Percentiles rank a stretch among this genome's conserved stretches.
Evolutionary conservation across 345 rosid species (phyloP).

Genomic region (Eucalyptus pauciflora): DNA sequence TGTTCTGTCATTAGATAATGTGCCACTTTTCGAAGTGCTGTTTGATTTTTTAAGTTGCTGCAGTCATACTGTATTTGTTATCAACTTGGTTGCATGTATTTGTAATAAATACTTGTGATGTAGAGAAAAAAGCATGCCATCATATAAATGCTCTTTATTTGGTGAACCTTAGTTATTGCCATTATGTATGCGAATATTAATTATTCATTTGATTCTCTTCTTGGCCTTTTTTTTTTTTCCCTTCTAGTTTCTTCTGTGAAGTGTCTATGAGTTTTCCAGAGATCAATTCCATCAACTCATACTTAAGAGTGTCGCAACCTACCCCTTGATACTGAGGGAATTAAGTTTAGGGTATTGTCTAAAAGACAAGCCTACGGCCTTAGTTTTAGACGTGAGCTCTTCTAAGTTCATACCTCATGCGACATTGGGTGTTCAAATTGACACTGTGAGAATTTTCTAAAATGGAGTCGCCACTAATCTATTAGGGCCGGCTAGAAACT

Average conservation of each 20-base stretch:
- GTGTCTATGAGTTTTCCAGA: background rate
- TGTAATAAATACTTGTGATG: background rate
- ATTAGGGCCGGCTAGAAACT: too few species aligned
- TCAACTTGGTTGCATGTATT: background rate
- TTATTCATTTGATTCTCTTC: background rate
- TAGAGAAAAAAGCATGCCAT: background rate
- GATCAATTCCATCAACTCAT: background rate
- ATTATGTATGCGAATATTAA: background rate
- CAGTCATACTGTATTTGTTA: background rate
- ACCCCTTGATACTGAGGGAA: accelerated
- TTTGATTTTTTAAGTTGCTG: background rate
- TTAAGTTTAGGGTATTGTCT: too few species aligned
- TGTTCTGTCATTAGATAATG: background rate
- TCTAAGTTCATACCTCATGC: accelerated
- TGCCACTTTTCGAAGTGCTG: background rate
- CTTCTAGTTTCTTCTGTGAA: background rate
- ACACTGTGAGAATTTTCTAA: too few species aligned
- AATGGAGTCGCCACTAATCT: accelerated
- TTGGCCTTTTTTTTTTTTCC: background rate
- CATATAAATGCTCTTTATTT: background rate
- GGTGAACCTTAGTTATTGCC: background rate
- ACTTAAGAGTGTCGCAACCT: background rate
- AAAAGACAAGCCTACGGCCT: accelerated
- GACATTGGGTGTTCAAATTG: too few species aligned
- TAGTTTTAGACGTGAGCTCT: too few species aligned